These are phyloP conservation scores for Pelargonium australe DNA, from an alignment of 441 rosid genomes.

Conservation along the genomic window DNA sequence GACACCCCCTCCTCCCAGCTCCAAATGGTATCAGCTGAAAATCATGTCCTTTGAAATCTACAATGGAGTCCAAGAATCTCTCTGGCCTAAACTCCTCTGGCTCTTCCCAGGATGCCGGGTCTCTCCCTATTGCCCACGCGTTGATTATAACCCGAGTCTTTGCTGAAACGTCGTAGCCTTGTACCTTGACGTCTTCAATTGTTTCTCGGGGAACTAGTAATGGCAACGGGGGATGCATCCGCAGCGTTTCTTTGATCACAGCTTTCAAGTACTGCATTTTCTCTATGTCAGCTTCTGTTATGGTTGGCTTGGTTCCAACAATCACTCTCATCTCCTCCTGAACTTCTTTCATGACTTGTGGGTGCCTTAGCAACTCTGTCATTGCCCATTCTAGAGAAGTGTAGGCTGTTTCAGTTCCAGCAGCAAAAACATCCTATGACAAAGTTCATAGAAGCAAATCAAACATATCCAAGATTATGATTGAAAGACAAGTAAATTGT, in stretches of 20 bases:
- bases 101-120: conserved; percentile 11
- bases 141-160: neutral
- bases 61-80: conserved; percentile 11
- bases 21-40: conserved; percentile 18
- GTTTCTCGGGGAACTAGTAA: conserved; percentile 9
- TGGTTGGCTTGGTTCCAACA: neutral
- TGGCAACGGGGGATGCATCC: conserved; percentile 7
- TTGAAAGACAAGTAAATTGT: no score
- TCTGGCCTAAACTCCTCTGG: conserved; percentile 15
- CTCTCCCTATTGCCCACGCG: neutral
- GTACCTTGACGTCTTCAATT: neutral
- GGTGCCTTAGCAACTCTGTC: conserved; percentile 30
- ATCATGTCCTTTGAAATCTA: conserved; percentile 15
- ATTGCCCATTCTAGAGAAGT: conserved; percentile 29
- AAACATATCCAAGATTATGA: no score
- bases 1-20: conserved; percentile 18
- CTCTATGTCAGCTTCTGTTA: conserved; percentile 7
- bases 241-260: conserved; percentile 9
- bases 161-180: conserved; percentile 14
- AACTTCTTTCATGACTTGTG: conserved; percentile 13
- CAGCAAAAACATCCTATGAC: conserved; percentile 25
- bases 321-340: conserved; percentile 4
- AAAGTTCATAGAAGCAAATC: no score
- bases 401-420: conserved; percentile 25
- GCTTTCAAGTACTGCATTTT: conserved; percentile 1